A percentile compares a stretch with the other conserved stretches of the same genome.
Conservation (phyloP, 139 green algal genomes). For the Spirogloea muscicola region DNA sequence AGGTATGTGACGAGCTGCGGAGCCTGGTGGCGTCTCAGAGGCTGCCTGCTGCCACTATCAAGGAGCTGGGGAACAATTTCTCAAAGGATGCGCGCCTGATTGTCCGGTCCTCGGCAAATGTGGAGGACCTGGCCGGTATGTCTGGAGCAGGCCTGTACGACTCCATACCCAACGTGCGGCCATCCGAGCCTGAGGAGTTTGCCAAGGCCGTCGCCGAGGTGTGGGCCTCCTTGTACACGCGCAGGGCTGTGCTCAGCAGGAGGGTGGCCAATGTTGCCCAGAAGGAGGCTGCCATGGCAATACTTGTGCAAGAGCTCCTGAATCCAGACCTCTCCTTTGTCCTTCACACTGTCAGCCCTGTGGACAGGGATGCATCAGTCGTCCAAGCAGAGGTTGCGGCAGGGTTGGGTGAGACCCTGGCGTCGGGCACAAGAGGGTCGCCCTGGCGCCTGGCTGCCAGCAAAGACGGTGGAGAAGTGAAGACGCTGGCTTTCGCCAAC, state of each 20-base stretch:
- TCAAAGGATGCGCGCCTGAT: slow-evolving; percentile 54
- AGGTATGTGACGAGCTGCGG: slow-evolving; percentile 26
- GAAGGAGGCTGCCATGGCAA: slow-evolving; percentile 75
- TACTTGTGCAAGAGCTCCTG: slow-evolving; percentile 77
- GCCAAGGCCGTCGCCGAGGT: slow-evolving; percentile 56
- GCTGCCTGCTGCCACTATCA: slow-evolving; percentile 3
- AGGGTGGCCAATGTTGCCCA: slow-evolving; percentile 61
- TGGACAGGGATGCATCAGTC: slow-evolving; percentile 44
- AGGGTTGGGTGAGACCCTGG: slow-evolving; percentile 90
- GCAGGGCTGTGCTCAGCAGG: slow-evolving; percentile 76
- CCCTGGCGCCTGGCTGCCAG: slow-evolving; percentile 80
- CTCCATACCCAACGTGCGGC: slow-evolving; percentile 68
- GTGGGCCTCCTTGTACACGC: slow-evolving; percentile 87
- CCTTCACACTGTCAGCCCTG: slow-evolving; percentile 47
- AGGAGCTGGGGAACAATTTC: slow-evolving; percentile 4
- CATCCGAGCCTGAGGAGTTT: slow-evolving; percentile 35
- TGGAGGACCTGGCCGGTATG: slow-evolving; percentile 88
- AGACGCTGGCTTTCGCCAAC: slow-evolving; percentile 84
- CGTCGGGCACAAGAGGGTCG: slow-evolving; percentile 75
- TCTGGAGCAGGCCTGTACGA: slow-evolving; percentile 92
- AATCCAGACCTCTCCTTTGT: slow-evolving; percentile 42
- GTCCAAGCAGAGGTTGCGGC: slow-evolving; percentile 79
- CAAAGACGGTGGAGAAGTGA: slow-evolving; percentile 60
- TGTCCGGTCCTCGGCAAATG: slow-evolving; percentile 80
- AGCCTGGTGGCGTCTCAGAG: slow-evolving; percentile 3